Conservation (phyloP, 306 rosid genomes). For the Fragaria iinumae region DNA sequence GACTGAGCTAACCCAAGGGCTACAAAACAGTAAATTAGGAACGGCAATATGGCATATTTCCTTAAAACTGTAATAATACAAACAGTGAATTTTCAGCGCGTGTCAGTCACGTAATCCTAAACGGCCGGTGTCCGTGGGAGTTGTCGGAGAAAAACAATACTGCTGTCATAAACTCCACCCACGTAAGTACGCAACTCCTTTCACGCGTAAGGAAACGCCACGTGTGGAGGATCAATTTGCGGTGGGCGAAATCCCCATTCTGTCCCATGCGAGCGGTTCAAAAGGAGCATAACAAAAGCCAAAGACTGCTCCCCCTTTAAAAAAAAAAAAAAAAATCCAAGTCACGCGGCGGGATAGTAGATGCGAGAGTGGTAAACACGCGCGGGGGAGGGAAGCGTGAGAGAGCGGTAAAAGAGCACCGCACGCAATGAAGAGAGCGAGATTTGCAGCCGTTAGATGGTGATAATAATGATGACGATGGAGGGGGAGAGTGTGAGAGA, state of each 20-base stretch:
- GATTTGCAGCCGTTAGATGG: conserved; percentile 40
- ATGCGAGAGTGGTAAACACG: neutral
- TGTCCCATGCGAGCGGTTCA: conserved; percentile 32
- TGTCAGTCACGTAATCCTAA: neutral
- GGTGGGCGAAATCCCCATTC: neutral
- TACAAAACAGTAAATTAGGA: neutral
- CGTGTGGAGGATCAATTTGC: conserved; percentile 14
- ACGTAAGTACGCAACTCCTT: too few species aligned
- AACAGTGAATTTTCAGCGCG: neutral
- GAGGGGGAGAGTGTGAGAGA: neutral
- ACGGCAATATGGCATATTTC: neutral
- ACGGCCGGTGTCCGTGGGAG: neutral
- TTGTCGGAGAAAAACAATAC: conserved; percentile 21
- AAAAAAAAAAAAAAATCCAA: conserved; percentile 1
- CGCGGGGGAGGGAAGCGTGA: neutral
- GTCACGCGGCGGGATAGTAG: conserved; percentile 29
- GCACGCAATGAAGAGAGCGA: conserved; percentile 26
- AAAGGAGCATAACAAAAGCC: neutral
- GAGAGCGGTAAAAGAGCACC: neutral
- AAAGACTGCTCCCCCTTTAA: neutral
- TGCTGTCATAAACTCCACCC: conserved; percentile 15
- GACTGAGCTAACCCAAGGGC: neutral
- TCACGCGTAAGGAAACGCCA: conserved; percentile 9
- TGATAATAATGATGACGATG: conserved; percentile 19
- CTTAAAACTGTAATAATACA: neutral